A percentile compares a stretch with the other conserved stretches of the same genome.
Evolutionary conservation across 805 yeast genomes (phyloP).

Genomic region (Candida golubevii): DNA sequence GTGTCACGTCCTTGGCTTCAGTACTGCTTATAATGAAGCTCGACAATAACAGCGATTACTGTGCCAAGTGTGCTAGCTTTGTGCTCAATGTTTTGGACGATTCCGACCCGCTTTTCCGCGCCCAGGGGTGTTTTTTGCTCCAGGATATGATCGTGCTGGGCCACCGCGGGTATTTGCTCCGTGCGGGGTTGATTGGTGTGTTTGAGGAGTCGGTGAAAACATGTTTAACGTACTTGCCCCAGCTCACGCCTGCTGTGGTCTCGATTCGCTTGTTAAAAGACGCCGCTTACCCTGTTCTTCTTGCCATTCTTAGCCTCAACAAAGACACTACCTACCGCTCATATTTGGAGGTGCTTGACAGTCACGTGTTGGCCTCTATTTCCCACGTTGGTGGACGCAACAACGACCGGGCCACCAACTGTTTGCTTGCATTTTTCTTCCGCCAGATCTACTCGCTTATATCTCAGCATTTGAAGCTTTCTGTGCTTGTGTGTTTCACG

Average conservation of each 20-base stretch:
- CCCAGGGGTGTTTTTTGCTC: constrained; percentile 23
- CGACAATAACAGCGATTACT: constrained; percentile 3
- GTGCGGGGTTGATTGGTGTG: constrained; percentile 25
- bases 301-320: constrained; percentile 9
- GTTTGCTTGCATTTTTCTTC: constrained; percentile 16
- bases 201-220: constrained; percentile 23
- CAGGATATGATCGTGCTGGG: constrained; percentile 10
- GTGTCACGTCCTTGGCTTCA: constrained; percentile 25
- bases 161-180: constrained; percentile 11
- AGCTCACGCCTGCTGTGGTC: constrained; percentile 21
- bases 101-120: constrained; percentile 25
- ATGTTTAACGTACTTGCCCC: constrained; percentile 26
- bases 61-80: constrained; percentile 25
- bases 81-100: constrained; percentile 34
- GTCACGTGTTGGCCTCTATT: constrained; percentile 22
- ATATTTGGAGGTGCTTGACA: constrained; percentile 23
- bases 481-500: constrained; percentile 23
- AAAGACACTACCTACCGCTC: constrained; percentile 4
- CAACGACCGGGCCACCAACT: constrained; percentile 11
- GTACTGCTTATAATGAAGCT: constrained; percentile 21
- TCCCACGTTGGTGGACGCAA: constrained; percentile 19
- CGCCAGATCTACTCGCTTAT: constrained; percentile 13
- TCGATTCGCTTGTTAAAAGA: constrained; percentile 18
- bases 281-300: constrained; percentile 22
- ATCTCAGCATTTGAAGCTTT: constrained; percentile 7